Evolutionary conservation across 306 rosid genomes (phyloP), one percentile per base, ranked within the genome.

Genomic region (Prunus davidiana): DNA sequence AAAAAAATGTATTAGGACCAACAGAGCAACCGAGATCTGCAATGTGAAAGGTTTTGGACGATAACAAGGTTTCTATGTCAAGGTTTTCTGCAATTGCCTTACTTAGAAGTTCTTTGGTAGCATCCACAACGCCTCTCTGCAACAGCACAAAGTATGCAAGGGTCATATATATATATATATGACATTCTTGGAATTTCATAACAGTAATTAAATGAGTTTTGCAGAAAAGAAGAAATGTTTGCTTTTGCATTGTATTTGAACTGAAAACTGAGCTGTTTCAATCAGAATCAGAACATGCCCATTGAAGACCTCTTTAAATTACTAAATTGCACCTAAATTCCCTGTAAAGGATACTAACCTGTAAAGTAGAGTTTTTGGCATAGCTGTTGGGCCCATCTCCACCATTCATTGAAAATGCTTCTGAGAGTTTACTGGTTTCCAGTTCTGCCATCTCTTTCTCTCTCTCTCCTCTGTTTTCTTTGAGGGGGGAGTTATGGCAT

Each of bases 21-120:
- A 63, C 56, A 4, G 89, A 78, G 62, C 89, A 85, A 56, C 89
- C 89, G 18, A 85, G 43, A 70, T 85, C 89, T n/a, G 86, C 89
- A 3, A 85, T 18, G 0, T 30, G 30, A 12, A 82, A 76, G 13
- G 80, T 30, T 64, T 57, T 50, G 24, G 80, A 69, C 18, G 75
- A 43, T 13, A 46, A 27, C 5, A 69, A 32, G n/a, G 50, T 52
- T 1, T 72, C n/a, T 12, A 61, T 43, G 63, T 79, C 82, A 49
- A 82, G 75, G 10, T 69, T 82, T 52, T 69, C 81, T 22, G 11
- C 51, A 22, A 85, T 64, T 51, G 63, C 69, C 38, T 65, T 79
- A 11, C n/a, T 19, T 11, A 82, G 4, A 8, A 78, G 72, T 32
- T 73, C 68, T 58, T 61, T 82, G 64, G 60, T 28, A 72, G 45